Percentiles rank a stretch among this genome's conserved stretches.
phyloP scores from a whole-genome alignment of 2,329 filamentous ascomycete species.

The Calonectria montana region DNA sequence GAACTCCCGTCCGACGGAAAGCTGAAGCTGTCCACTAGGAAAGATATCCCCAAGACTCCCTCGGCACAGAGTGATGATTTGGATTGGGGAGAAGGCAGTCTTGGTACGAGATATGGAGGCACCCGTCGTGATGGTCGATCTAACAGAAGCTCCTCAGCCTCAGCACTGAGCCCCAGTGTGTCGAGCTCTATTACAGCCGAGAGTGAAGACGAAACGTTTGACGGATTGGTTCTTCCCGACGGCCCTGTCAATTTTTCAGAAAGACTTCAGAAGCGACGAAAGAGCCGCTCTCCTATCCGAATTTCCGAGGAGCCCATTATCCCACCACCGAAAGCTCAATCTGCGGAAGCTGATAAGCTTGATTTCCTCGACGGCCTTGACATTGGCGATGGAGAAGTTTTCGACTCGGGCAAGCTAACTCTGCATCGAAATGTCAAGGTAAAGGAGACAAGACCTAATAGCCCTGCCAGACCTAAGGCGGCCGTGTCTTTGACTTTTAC shows the following conservation, averaged over 20 bases:
- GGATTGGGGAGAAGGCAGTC: slow-evolving; percentile 93
- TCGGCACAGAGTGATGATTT: slow-evolving; percentile 77
- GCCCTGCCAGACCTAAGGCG: slow-evolving; percentile 77
- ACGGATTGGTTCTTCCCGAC: slow-evolving; percentile 86
- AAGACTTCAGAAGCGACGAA: slow-evolving; percentile 78
- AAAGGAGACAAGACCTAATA: slow-evolving; percentile 76
- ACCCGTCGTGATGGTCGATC: slow-evolving; percentile 84
- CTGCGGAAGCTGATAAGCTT: slow-evolving; percentile 66
- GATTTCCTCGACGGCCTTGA: slow-evolving; percentile 91
- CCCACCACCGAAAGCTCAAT: slow-evolving; percentile 45
- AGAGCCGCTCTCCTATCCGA: slow-evolving; percentile 66
- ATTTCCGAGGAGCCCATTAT: slow-evolving; percentile 52
- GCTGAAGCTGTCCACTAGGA: slow-evolving; percentile 71
- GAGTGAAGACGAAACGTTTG: slow-evolving; percentile 92
- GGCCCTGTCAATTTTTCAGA: slow-evolving; percentile 87
- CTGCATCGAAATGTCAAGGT: slow-evolving; percentile 93
- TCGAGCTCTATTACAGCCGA: slow-evolving; percentile 91
- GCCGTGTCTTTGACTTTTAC: slow-evolving; percentile 92
- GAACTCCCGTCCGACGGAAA: slow-evolving; percentile 76
- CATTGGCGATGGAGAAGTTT: slow-evolving; percentile 83
- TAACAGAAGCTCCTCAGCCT: slow-evolving; percentile 86
- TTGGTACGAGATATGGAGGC: slow-evolving; percentile 90
- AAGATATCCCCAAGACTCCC: slow-evolving; percentile 73
- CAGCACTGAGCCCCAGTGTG: slow-evolving; percentile 90
- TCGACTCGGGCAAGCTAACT: slow-evolving; percentile 83